Base-by-base conservation (phyloP, 2,329 filamentous ascomycete genomes). In the Cladosporium sp. region DNA sequence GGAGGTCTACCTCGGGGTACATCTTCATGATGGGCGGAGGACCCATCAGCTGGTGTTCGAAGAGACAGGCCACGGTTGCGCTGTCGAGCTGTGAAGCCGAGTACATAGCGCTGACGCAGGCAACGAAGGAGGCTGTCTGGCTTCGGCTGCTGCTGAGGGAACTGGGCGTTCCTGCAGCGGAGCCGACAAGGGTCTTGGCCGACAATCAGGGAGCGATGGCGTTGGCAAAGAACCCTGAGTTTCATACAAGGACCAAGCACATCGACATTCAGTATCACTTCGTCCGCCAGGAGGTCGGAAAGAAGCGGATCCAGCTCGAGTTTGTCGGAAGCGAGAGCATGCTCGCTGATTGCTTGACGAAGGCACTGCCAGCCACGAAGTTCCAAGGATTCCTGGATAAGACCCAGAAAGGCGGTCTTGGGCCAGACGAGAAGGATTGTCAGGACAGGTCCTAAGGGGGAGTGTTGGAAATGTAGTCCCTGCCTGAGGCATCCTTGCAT, bases 121-220 rank as follows among this genome's bases (percentile, higher is more conserved):
- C 59, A 6, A 57, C 54, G 10, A 58, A 60, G 43, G 60, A 63
- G 46, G 57, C 56, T n/a, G 53, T 63, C 6, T 62, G 56, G 61
- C 53, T 61, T 1, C n/a, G 40, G 42, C 35, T 38, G n/a, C 38
- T 52, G 3, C 49, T 57, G 3, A 4, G 42, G 14, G 38, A 51
- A 35, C 14, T 48, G 8, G 4, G 14, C 8, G 22, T 18, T 5
- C 9, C 13, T 9, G 32, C 9, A 13, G n/a, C 41, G 18, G 48
- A 48, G 43, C 28, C 38, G 28, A 54, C 44, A 11, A 43, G 43
- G 14, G 43, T 54, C 22, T 38, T 49, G 37, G 35, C 19, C 37
- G 37, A 54, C 33, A 54, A 54, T 38, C 28, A 54, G 43, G 52
- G 52, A 9, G 52, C 37, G 16, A 54, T 54, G 16, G 44, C 44